These are phyloP conservation scores for Fusarium solani-melongenae DNA, from an alignment of 2,329 filamentous ascomycete genomes.

Conservation along the genomic window DNA sequence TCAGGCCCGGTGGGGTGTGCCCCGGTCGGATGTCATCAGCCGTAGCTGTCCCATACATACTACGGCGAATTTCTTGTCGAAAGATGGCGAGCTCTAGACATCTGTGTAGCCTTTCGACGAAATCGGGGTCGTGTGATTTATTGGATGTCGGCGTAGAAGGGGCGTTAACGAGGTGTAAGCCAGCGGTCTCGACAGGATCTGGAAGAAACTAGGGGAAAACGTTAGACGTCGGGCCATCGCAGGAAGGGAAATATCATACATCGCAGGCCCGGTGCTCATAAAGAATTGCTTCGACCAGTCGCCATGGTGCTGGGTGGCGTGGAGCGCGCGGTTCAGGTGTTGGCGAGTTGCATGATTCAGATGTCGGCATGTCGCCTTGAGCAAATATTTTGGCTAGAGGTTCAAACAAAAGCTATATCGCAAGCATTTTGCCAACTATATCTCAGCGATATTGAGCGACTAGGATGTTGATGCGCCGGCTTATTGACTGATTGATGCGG, in stretches of 20 bases:
- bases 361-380: not conserved
- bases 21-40: not conserved
- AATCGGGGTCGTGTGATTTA: not conserved
- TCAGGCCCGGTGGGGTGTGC: not conserved
- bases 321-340: not conserved
- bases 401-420: not conserved
- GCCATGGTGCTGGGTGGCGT: not conserved
- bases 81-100: not conserved
- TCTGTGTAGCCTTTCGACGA: not conserved
- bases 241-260: not conserved
- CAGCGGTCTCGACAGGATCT: not conserved
- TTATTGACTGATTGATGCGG: not conserved
- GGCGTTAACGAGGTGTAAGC: not conserved
- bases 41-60: not conserved
- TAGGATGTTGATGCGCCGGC: not conserved
- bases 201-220: not conserved
- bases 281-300: not conserved
- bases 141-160: not conserved
- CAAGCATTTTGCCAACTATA: not conserved
- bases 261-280: not conserved
- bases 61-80: not conserved
- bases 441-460: not conserved
- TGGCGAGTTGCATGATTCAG: not conserved
- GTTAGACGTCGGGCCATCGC: not conserved
- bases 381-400: too few relatives aligned